Conservation (phyloP, 192 early-diverging fungal genomes). For the Coemansia pectinata region DNA sequence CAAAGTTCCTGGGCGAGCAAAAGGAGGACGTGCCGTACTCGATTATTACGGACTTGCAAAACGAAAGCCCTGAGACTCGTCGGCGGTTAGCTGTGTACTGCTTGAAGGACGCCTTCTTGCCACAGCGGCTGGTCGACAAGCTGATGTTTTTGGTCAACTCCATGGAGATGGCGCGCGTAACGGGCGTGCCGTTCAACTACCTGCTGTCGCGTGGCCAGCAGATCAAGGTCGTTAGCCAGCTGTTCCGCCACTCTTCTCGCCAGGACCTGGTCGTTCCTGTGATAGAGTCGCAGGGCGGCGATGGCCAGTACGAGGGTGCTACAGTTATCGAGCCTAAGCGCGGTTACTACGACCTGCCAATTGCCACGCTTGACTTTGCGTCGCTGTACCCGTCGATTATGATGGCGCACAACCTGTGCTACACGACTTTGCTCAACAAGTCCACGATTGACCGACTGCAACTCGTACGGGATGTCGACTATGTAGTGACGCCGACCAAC, state of each 20-base stretch:
- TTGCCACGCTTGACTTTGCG: constrained; percentile 97
- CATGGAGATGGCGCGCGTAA: constrained; percentile 98
- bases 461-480: constrained; percentile 78
- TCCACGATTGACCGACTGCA: constrained; percentile 62
- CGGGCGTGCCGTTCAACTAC: constrained; percentile 94
- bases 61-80: constrained; percentile 92
- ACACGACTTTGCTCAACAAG: constrained; percentile 78
- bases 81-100: constrained; percentile 95
- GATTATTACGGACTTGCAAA: constrained; percentile 96
- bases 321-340: constrained; percentile 93
- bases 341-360: constrained; percentile 94
- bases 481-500: constrained; percentile 85
- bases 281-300: constrained; percentile 74
- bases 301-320: constrained; percentile 94
- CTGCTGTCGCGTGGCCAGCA: constrained; percentile 93
- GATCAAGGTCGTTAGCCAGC: constrained; percentile 97
- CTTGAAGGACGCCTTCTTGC: constrained; percentile 95
- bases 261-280: constrained; percentile 90
- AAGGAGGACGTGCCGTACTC: constrained; percentile 99
- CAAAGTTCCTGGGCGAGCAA: constrained; percentile 95
- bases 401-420: constrained; percentile 99
- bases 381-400: constrained; percentile 99
- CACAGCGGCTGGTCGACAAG: constrained; percentile 93
- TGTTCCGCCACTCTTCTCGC: constrained; percentile 82
- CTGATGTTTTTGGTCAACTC: constrained; percentile 97